Percentiles rank a stretch among this genome's conserved stretches.
Evolutionary conservation across 768 basidiomycete genomes (phyloP).

Genomic region (Lactifluus hygrophoroides): DNA sequence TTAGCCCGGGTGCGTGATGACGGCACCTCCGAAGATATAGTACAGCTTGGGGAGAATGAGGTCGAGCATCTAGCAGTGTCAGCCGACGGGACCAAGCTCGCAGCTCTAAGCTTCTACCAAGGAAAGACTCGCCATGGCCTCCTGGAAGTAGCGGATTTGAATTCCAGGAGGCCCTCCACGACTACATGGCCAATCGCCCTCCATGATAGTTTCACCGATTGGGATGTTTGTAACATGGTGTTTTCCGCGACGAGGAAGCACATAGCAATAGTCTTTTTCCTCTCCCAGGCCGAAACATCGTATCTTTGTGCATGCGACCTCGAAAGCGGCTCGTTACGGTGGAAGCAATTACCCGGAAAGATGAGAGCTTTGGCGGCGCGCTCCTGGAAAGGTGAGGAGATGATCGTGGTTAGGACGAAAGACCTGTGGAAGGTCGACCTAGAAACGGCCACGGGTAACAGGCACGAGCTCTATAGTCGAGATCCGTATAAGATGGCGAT

Average conservation of each 20-base stretch:
- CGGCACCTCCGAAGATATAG: conserved; percentile 7
- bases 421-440: conserved; percentile 14
- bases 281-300: not conserved
- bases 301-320: conserved; percentile 12
- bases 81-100: not conserved
- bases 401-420: conserved; percentile 8
- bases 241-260: conserved; percentile 12
- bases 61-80: conserved; percentile 5
- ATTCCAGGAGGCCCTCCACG: conserved; percentile 1
- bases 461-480: conserved; percentile 3
- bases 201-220: conserved; percentile 10
- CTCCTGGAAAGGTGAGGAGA: not conserved
- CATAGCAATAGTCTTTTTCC: conserved; percentile 7
- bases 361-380: conserved; percentile 1
- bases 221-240: conserved; percentile 8
- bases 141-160: conserved; percentile 7
- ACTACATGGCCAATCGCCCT: conserved; percentile 9
- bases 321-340: conserved; percentile 6
- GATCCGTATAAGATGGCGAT: conserved; percentile 12
- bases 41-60: not conserved
- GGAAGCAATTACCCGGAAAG: conserved; percentile 9
- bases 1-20: conserved; percentile 4
- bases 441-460: not conserved
- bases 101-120: conserved; percentile 2
- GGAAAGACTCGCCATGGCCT: conserved; percentile 4